A percentile compares a stretch with the other conserved stretches of the same genome.
phyloP scores from a whole-genome alignment of 1,284 basidiomycete species.

The Pisolithus thermaeus region DNA sequence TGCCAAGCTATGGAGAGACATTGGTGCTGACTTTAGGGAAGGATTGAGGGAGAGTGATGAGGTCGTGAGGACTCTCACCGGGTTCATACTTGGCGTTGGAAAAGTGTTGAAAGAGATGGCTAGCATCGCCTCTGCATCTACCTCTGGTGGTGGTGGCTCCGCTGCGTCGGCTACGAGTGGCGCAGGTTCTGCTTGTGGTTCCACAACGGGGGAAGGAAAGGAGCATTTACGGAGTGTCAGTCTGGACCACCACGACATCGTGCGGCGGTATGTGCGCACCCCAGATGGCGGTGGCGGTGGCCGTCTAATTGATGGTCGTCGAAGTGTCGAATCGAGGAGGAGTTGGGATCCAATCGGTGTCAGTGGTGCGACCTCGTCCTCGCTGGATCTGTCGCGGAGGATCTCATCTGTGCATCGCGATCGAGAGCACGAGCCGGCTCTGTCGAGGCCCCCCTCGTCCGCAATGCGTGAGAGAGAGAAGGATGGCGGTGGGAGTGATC shows the following conservation, averaged over 20 bases:
- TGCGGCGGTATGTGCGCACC: slow-evolving; percentile 21
- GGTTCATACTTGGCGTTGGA: slow-evolving; percentile 66
- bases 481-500: slow-evolving; percentile 22
- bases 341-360: slow-evolving; percentile 48
- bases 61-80: slow-evolving; percentile 66
- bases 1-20: slow-evolving; percentile 56
- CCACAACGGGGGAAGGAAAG: neutral
- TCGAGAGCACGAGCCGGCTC: slow-evolving; percentile 15
- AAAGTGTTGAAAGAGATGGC: slow-evolving; percentile 54
- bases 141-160: no score
- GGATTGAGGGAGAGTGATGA: slow-evolving; percentile 68
- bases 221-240: slow-evolving; percentile 42
- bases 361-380: slow-evolving; percentile 18
- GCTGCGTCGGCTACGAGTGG: slow-evolving; percentile 24
- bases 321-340: slow-evolving; percentile 48
- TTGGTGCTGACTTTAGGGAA: slow-evolving; percentile 68
- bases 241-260: slow-evolving; percentile 43
- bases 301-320: slow-evolving; percentile 34
- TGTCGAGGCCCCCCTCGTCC: slow-evolving; percentile 24
- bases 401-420: neutral
- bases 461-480: slow-evolving; percentile 18
- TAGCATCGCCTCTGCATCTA: neutral
- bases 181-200: neutral
- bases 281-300: slow-evolving; percentile 28
- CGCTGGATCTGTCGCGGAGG: slow-evolving; percentile 11